Evolutionary conservation across 1,139 yeast species (phyloP).

Genomic region (Scheffersomyces cryptocercus): DNA sequence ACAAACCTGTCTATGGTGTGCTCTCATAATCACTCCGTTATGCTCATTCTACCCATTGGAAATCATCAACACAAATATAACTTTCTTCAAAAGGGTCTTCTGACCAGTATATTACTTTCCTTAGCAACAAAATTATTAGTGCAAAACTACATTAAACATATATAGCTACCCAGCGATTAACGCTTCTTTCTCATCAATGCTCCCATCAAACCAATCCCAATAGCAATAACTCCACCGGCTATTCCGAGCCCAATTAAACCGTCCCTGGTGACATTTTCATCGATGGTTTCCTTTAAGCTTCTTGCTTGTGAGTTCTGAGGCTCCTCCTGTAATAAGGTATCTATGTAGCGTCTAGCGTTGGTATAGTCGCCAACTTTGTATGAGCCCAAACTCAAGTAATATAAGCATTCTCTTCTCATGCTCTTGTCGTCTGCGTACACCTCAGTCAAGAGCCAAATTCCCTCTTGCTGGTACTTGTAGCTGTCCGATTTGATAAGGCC

Average conservation of each 20-base stretch:
- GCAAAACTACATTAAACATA: no score
- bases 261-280: constrained; percentile 81
- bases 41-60: no score
- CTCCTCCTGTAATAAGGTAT: constrained; percentile 71
- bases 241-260: constrained; percentile 88
- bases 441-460: constrained; percentile 72
- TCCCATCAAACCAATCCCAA: constrained; percentile 71
- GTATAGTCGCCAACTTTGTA: constrained; percentile 85
- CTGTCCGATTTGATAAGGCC: constrained; percentile 75
- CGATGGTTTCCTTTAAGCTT: constrained; percentile 72
- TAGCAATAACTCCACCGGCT: constrained; percentile 69
- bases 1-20: no score
- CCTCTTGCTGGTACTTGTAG: constrained; percentile 68
- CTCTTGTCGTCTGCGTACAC: constrained; percentile 77
- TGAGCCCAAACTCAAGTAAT: constrained; percentile 85
- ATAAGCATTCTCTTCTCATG: constrained; percentile 86
- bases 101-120: no score
- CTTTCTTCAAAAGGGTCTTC: no score
- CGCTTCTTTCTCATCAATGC: constrained; percentile 50
- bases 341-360: constrained; percentile 84
- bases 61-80: no score
- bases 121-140: no score
- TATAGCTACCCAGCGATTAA: constrained; percentile 4
- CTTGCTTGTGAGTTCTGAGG: constrained; percentile 82
- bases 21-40: no score